Percentiles rank a stretch among this genome's conserved stretches.
phyloP scores from a whole-genome alignment of 2,329 filamentous ascomycete species.

The Diaporthe sp. region DNA sequence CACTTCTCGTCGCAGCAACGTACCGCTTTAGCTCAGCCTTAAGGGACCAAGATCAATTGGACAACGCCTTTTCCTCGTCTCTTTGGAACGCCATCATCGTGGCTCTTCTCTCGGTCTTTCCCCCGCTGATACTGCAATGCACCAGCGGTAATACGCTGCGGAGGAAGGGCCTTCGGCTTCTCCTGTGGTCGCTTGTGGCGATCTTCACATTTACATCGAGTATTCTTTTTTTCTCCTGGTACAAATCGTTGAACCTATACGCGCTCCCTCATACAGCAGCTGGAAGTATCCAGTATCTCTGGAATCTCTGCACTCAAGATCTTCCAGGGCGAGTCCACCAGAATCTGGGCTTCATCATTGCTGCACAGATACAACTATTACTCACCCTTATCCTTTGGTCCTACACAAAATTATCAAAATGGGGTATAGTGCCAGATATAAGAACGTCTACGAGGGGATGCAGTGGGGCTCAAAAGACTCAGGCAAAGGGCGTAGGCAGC shows the following conservation, averaged over 20 bases:
- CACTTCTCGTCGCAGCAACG: neutral
- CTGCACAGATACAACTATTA: neutral
- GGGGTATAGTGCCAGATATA: neutral
- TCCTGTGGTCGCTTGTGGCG: neutral
- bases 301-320: neutral
- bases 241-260: neutral
- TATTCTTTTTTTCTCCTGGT: neutral
- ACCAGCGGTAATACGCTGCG: neutral
- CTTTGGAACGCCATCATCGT: conserved; percentile 6
- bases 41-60: neutral
- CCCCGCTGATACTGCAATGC: neutral
- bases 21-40: neutral
- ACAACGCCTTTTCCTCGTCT: neutral
- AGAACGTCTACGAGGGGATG: neutral
- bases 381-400: neutral
- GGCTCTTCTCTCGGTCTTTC: neutral
- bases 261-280: neutral
- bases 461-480: neutral
- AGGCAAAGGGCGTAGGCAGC: neutral
- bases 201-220: neutral
- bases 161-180: conserved; percentile 7
- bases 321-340: neutral
- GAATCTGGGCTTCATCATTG: neutral
- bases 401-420: neutral
- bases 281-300: neutral